Evolutionary conservation across 129 eudicot genomes (phyloP), one percentile per base, ranked within the genome.

Genomic region (Chrysanthemum lavandulifolium): DNA sequence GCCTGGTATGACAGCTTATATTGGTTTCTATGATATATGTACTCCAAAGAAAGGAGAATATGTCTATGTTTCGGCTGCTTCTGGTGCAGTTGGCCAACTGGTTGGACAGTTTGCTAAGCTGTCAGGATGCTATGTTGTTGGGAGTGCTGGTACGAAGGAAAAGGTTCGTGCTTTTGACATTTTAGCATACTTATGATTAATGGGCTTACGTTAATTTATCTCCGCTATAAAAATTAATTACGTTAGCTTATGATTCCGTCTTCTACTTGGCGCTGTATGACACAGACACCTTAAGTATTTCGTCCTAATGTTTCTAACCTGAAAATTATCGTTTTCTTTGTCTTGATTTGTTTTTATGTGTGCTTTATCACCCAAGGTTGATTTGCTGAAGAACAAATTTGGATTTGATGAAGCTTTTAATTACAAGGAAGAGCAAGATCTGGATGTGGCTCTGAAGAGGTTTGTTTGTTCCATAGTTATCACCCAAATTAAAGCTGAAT

Each of bases 31-130:
- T 70, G 81, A 80, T 29, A 69, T 84, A 31, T 73, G 88, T 53
- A 55, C 78, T 25, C 78, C 85, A 48, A 84, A 84, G 78, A 64
- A 81, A 73, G 88, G 88, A 49, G 88, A 84, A 15, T 52, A 36
- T 36, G 87, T 83, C 6, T 83, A 62, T 54, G 73, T 83, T 61
- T 83, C 87, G 4, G 79, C 87, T 3, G 87, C 87, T 13, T 60
- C 87, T 0, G 78, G 82, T 5, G 85, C 80, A 56, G 85, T 84
- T 59, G 88, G 88, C 25, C 87, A 83, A 68, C 82, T 83, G 2
- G 87, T 83, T 31, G 87, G 87, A 16, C 87, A 84, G 75, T 84
- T 84, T 61, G 85, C 85, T 2, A 84, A 81, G 68, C 15, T 81
- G 73, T 40, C 73, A 2, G 88, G 88, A 65, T 84, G 85, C 58